These are phyloP conservation scores for Suillus lakei DNA, from an alignment of 768 basidiomycete genomes.

Conservation along the genomic window DNA sequence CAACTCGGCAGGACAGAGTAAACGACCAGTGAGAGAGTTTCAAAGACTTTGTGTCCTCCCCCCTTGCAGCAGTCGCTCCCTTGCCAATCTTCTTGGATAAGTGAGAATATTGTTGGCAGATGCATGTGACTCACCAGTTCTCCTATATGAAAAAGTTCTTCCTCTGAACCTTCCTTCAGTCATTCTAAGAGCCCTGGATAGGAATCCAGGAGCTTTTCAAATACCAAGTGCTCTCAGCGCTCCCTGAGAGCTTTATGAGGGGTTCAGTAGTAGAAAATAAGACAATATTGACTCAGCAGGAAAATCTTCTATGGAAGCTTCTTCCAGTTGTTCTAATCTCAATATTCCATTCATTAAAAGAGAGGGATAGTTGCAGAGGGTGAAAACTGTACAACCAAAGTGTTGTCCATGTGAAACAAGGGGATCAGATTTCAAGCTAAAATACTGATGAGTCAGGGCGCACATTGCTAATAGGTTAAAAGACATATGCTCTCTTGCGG, in stretches of 20 bases:
- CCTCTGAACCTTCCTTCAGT: conserved; percentile 16
- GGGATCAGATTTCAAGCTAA: not conserved
- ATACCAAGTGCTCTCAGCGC: not conserved
- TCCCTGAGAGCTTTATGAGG: not conserved
- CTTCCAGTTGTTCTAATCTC: not conserved
- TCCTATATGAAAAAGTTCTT: conserved; percentile 20
- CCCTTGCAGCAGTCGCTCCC: conserved; percentile 21
- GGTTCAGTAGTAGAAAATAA: not conserved
- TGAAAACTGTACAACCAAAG: conserved; percentile 5
- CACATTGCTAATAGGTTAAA: not conserved
- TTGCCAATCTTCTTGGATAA: conserved; percentile 27
- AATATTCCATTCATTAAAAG: conserved; percentile 13
- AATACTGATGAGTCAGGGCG: not conserved
- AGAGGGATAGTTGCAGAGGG: conserved; percentile 5
- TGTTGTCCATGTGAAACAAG: conserved; percentile 6
- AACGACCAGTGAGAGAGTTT: conserved; percentile 24
- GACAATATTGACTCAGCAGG: not conserved
- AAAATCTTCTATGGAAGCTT: conserved; percentile 8
- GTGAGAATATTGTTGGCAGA: not conserved
- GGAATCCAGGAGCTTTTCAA: conserved; percentile 14
- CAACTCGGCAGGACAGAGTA: conserved; percentile 25
- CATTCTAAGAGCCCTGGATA: no score
- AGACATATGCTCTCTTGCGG: not conserved
- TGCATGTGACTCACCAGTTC: conserved; percentile 18
- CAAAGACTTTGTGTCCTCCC: conserved; percentile 17